Conservation (phyloP, 2,329 filamentous ascomycete genomes). For the Lachnellula subtilissima region DNA sequence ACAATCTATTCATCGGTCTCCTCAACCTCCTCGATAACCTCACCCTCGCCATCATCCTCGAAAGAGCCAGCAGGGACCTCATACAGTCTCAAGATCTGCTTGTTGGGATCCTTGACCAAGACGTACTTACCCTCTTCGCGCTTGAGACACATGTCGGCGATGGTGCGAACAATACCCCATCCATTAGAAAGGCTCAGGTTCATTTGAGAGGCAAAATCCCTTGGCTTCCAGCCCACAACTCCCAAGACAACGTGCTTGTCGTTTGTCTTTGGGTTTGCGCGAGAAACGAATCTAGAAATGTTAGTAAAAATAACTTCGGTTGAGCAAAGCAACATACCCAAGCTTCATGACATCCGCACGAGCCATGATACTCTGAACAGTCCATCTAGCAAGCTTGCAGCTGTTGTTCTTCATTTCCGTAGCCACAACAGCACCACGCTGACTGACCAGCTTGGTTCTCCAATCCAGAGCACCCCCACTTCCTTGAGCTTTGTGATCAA, state of each 20-base stretch:
- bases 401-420: conserved; percentile 99
- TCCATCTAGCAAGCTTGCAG: conserved; percentile 98
- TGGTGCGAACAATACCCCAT: conserved; percentile 98
- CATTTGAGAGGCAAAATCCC: conserved; percentile 97
- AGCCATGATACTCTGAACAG: conserved; percentile 91
- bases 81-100: conserved; percentile 89
- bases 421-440: conserved; percentile 93
- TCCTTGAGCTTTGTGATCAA: conserved; percentile 95
- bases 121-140: conserved; percentile 78
- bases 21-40: conserved; percentile 28
- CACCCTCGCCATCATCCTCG: conserved; percentile 76
- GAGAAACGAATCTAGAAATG: conserved; percentile 77
- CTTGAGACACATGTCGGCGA: conserved; percentile 87
- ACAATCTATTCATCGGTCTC: conserved; percentile 26
- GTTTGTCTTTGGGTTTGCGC: conserved; percentile 84
- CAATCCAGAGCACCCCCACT: conserved; percentile 94
- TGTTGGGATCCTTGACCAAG: conserved; percentile 89
- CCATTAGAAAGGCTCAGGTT: conserved; percentile 95
- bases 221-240: conserved; percentile 95
- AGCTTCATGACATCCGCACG: conserved; percentile 99
- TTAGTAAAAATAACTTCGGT: conserved; percentile 9
- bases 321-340: conserved; percentile 55
- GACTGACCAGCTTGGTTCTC: conserved; percentile 88
- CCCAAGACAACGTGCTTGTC: conserved; percentile 94
- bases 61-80: conserved; percentile 83